Percentiles rank a stretch among this genome's conserved stretches.
Evolutionary conservation across 768 basidiomycete species (phyloP).

Genomic region (Suillus fuscotomentosus): DNA sequence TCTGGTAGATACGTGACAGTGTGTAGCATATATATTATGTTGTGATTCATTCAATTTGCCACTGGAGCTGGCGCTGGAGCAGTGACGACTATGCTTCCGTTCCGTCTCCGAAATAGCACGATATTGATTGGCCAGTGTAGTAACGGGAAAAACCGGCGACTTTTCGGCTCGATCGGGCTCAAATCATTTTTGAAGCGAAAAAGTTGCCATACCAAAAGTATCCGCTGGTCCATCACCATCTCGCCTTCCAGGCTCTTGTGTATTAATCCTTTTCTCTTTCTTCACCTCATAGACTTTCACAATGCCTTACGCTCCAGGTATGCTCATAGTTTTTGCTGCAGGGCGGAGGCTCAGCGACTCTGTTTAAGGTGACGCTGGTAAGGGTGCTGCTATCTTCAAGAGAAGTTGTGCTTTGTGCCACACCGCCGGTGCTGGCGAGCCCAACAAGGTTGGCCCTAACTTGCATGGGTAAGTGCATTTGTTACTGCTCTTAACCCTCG

Average conservation of each 20-base stretch:
- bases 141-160: slow-evolving; percentile 26
- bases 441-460: slow-evolving; percentile 93
- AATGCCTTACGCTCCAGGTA: slow-evolving; percentile 47
- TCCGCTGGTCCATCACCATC: slow-evolving; percentile 8
- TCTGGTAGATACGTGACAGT: background rate
- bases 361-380: slow-evolving; percentile 70
- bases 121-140: slow-evolving; percentile 20
- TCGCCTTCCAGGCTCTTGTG: slow-evolving; percentile 11
- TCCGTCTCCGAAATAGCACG: slow-evolving; percentile 1
- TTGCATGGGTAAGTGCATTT: slow-evolving; percentile 72
- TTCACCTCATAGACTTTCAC: slow-evolving; percentile 9
- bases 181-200: slow-evolving; percentile 16
- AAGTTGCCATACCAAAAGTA: slow-evolving; percentile 8
- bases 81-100: background rate
- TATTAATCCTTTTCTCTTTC: slow-evolving; percentile 6
- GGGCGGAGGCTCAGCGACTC: background rate
- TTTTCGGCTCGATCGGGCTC: slow-evolving; percentile 21
- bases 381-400: slow-evolving; percentile 96
- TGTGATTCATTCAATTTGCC: background rate
- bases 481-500: background rate
- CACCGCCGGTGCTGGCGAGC: slow-evolving; percentile 73
- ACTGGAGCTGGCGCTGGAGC: background rate
- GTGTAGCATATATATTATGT: background rate
- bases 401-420: slow-evolving; percentile 96
- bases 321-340: slow-evolving; percentile 14